These are phyloP conservation scores for Fusarium goolgardi DNA, from an alignment of 2,329 filamentous ascomycete species.

Conservation along the genomic window DNA sequence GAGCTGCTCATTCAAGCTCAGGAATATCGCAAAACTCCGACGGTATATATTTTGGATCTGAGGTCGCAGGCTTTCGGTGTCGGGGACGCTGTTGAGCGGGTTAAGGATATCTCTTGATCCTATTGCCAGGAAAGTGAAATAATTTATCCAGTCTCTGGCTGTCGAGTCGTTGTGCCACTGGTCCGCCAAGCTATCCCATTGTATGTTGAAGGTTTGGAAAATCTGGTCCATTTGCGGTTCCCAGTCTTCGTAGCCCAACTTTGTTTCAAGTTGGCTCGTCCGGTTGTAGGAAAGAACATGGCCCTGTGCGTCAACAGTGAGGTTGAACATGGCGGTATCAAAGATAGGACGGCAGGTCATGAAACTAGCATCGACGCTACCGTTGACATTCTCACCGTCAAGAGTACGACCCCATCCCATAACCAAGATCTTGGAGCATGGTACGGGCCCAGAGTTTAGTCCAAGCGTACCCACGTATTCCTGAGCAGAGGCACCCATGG, in stretches of 20 bases:
- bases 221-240: conserved; percentile 29
- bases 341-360: conserved; percentile 46
- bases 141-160: conserved; percentile 59
- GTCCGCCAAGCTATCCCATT: neutral
- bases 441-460: accelerated
- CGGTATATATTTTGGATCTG: conserved; percentile 44
- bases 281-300: conserved; percentile 40
- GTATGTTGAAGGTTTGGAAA: conserved; percentile 11
- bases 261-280: conserved; percentile 20
- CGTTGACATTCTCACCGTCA: conserved; percentile 12
- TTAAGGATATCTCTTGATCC: conserved; percentile 52
- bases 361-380: conserved; percentile 34
- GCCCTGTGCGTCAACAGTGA: conserved; percentile 47
- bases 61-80: conserved; percentile 31
- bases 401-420: conserved; percentile 44
- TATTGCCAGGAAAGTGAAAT: conserved; percentile 53
- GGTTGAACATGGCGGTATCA: conserved; percentile 51
- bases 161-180: conserved; percentile 63
- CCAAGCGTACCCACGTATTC: conserved; percentile 10
- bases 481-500: neutral
- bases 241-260: conserved; percentile 33
- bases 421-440: conserved; percentile 31
- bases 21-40: conserved; percentile 42
- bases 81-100: conserved; percentile 36
- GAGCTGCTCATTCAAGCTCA: conserved; percentile 57